phyloP scores from a whole-genome alignment of 176 grass and related monocot genomes.

The Triticum timopheevii region DNA sequence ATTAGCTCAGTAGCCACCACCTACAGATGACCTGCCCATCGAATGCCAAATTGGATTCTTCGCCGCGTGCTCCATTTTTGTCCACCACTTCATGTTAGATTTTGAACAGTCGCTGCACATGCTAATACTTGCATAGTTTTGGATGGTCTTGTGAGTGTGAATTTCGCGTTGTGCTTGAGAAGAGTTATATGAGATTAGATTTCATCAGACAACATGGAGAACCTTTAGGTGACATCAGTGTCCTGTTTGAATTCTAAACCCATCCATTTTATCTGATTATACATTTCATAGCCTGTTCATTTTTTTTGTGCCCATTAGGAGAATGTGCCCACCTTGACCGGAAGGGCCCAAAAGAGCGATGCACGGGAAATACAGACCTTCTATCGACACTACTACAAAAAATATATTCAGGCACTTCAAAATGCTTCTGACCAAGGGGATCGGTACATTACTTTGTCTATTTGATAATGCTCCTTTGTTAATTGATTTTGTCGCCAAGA shows the following conservation, averaged over 20 bases:
- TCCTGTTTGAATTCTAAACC: not conserved
- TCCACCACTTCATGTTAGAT: not conserved
- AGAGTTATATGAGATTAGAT: not conserved
- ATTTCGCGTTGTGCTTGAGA: not conserved
- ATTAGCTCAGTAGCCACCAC: not conserved
- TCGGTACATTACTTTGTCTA: conserved; percentile 40
- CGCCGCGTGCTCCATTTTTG: not conserved
- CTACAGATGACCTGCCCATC: conserved; percentile 2
- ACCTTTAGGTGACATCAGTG: not conserved
- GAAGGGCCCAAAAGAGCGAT: conserved; percentile 72
- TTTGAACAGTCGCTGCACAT: not conserved
- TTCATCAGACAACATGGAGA: not conserved
- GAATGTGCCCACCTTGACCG: conserved; percentile 70
- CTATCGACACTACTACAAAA: conserved; percentile 86
- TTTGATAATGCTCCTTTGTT: conserved; percentile 37
- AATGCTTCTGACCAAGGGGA: conserved; percentile 77
- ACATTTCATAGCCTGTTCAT: conserved; percentile 6
- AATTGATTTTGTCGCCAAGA: not conserved
- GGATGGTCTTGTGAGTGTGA: conserved; percentile 21
- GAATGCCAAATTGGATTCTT: not conserved
- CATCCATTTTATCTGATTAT: not conserved
- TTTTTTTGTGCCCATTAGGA: conserved; percentile 46
- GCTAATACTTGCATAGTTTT: not conserved
- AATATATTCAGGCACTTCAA: conserved; percentile 91
- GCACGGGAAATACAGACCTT: conserved; percentile 90